Conservation (phyloP, 2,329 filamentous ascomycete genomes). For the Aphanocladium album region DNA sequence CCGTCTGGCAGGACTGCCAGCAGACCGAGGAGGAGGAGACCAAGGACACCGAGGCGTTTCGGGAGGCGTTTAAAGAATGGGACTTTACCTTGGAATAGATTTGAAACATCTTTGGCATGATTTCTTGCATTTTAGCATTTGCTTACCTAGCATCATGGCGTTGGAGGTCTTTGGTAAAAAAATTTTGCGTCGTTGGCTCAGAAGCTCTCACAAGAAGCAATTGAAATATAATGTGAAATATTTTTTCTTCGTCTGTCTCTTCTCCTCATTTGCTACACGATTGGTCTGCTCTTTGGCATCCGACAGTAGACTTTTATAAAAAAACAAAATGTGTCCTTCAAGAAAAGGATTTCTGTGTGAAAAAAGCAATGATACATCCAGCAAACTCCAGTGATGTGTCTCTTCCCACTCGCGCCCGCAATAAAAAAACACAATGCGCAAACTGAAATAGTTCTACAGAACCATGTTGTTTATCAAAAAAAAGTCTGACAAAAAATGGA, state of each 20-base stretch:
- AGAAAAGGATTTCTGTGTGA: background rate
- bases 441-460: slow-evolving; percentile 6
- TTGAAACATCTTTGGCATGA: background rate
- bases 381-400: slow-evolving; percentile 11
- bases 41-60: slow-evolving; percentile 72
- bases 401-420: slow-evolving; percentile 1
- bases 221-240: background rate
- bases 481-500: slow-evolving; percentile 4
- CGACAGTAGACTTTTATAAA: slow-evolving; percentile 5
- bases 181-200: background rate
- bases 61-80: slow-evolving; percentile 75
- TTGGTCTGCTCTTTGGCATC: background rate
- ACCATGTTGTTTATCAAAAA: slow-evolving; percentile 9
- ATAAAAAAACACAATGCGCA: slow-evolving; percentile 1
- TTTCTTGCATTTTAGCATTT: background rate
- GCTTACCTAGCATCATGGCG: background rate
- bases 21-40: slow-evolving; percentile 76
- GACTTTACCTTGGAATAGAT: slow-evolving; percentile 62
- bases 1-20: slow-evolving; percentile 78
- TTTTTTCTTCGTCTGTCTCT: slow-evolving; percentile 1
- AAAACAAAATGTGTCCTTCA: background rate
- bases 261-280: background rate
- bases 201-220: no score
- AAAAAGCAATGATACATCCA: slow-evolving; percentile 8
- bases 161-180: background rate